Base-by-base conservation (phyloP, 1,139 yeast species). In the Petasospora rhodanensis region DNA sequence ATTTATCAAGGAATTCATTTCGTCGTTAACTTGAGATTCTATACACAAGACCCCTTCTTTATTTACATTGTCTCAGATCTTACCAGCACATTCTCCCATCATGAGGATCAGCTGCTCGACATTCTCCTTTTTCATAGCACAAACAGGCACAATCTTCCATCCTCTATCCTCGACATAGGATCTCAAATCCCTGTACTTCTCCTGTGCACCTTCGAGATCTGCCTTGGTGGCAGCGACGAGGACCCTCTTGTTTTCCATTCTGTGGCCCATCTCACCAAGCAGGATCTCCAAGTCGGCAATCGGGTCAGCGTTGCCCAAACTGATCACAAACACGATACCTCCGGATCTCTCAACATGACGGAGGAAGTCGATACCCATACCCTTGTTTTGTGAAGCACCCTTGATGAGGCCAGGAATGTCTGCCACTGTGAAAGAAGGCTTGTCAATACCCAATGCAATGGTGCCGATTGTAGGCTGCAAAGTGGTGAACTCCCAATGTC, bases 401-500 rank as follows among this genome's bases (percentile, higher is more conserved):
- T 76, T 70, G 37, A 91, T 83, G 34, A 91, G 84, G 5, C 30
- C 30, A 9, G 30, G 30, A 40, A 91, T 91, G 62, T 91, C 98
- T 1, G 97, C 97, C 1, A 91, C 97, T 0, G 96, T 85, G 54
- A 89, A 87, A 1, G 86, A 80, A 8, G 73, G 76, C 41, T 73
- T 71, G 41, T 80, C 85, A 5, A 81, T 71, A 1, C 80, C 73
- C 22, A 78, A 61, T 32, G 70, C 68, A 14, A 91, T 83, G 0
- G 96, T 89, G 3, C 98, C 98, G 28, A 91, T 76, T 0, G 91
- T 80, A 0, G 98, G 98, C 45, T 79, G 86, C 37, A 91, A 62
- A 1, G 98, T 91, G 1, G 98, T 91, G 54, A 91, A 91, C 54
- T 84, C 95, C 96, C 97, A 91, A 56, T 87, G 94, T 0, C 97